Percentiles rank a stretch among this genome's conserved stretches.
Conservation (phyloP, 1,284 basidiomycete genomes). For the Cutaneotrichosporon sp. region DNA sequence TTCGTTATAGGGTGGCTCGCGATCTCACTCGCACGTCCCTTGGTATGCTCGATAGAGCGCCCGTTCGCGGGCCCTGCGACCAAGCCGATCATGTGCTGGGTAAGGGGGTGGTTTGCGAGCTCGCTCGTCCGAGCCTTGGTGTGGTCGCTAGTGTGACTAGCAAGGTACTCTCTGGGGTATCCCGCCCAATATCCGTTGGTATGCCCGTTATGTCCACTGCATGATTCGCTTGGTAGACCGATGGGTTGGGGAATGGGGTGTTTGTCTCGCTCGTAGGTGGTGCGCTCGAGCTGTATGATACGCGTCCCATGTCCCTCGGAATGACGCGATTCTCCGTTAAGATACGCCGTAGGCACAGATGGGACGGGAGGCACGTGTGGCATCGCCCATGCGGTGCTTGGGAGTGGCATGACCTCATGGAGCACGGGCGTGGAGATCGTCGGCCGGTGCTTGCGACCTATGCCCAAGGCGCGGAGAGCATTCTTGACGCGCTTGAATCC, state of each 20-base stretch:
- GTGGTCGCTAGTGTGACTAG: neutral
- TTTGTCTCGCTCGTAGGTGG: neutral
- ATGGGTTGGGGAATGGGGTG: neutral
- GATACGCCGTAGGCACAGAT: neutral
- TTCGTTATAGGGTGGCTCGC: too few species aligned
- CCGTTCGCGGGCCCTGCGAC: too few species aligned
- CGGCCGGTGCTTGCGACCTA: neutral
- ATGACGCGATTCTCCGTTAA: neutral
- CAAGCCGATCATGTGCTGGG: too few species aligned
- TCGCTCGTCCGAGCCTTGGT: neutral
- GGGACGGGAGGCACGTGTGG: neutral
- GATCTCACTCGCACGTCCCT: neutral
- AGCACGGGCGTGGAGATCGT: neutral
- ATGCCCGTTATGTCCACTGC: too few species aligned
- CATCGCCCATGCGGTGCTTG: neutral
- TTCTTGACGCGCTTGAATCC: slow-evolving; percentile 1
- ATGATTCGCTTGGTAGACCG: neutral
- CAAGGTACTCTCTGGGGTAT: neutral
- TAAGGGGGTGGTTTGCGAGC: neutral
- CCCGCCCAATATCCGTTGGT: neutral
- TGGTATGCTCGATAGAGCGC: neutral
- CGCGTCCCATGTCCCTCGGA: neutral
- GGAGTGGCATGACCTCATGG: neutral
- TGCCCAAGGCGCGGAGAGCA: neutral
- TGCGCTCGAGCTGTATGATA: neutral